Evolutionary conservation across 2,329 filamentous ascomycete genomes (phyloP), one percentile per base, ranked within the genome.

Genomic region (Cercospora zeae-maydis): DNA sequence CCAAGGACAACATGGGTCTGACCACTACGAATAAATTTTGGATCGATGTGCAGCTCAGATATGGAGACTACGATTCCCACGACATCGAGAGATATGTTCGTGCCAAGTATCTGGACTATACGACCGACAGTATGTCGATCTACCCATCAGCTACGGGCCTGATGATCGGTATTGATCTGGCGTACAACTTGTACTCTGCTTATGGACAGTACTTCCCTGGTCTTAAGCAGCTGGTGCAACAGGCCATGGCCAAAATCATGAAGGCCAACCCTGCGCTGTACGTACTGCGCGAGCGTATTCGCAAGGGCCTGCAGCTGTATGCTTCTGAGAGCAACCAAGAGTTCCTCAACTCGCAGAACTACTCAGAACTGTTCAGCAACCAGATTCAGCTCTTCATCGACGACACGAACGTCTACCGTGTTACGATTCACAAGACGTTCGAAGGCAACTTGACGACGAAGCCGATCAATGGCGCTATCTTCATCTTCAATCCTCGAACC

Each of bases 191-290:
- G 42, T 98, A 98, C 81, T 98, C 95, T 7, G 95, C 95, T 0
- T 99, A 96, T 72, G 95, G 95, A 57, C 93, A 97, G 80, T 99
- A 97, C 81, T 99, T 99, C 87, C 95, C 95, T 53, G 95, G 95
- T 74, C 80, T 99, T 65, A 99, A 99, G 83, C 90, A 92, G 53
- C 85, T 99, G 24, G 83, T 99, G 27, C 96, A 99, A 78, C 93
- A 98, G 77, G 95, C 96, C 5, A 99, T 99, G 96, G 92, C 92
- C 54, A 99, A 99, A 87, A 87, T 99, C 75, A 99, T 99, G 95
- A 99, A 99, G 80, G 93, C 95, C 37, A 99, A 99, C 74, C 95
- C 95, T 14, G 95, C 95, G 2, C 80, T 99, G 33, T 99, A 98
- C 75, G 95, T 99, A 57, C 81, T 99, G 63, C 90, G 95, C 63